These are phyloP conservation scores for Entomortierella parvispora DNA, from an alignment of 192 early-diverging fungal species.

Conservation along the genomic window DNA sequence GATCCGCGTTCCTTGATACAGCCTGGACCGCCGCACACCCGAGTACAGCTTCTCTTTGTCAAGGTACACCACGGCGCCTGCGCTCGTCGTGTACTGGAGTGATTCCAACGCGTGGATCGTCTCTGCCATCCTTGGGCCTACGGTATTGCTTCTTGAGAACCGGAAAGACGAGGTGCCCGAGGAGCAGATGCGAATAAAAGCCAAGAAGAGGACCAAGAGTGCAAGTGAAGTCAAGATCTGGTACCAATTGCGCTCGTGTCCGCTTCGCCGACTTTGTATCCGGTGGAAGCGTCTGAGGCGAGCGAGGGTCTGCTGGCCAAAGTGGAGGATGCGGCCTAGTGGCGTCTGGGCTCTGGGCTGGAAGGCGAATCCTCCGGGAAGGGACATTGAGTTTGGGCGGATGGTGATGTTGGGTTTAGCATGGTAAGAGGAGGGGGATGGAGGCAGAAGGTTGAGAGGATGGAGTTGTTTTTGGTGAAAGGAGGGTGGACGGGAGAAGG, in stretches of 20 bases:
- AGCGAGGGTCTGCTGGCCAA: conserved; percentile 17
- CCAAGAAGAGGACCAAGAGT: conserved; percentile 11
- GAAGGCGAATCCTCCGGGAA: conserved; percentile 16
- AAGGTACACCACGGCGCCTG: conserved; percentile 14
- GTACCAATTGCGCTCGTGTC: conserved; percentile 40
- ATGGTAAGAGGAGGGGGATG: background rate
- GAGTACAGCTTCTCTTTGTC: conserved; percentile 44
- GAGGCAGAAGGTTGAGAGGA: background rate
- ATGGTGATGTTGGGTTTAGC: conserved; percentile 48
- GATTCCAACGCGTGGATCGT: conserved; percentile 36
- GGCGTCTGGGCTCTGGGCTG: conserved; percentile 21
- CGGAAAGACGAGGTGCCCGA: conserved; percentile 2
- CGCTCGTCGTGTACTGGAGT: conserved; percentile 33
- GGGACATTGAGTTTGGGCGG: conserved; percentile 29
- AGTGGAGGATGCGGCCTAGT: conserved; percentile 8
- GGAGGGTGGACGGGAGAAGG: background rate
- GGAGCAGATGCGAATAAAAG: conserved; percentile 10
- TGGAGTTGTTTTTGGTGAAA: background rate
- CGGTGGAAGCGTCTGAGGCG: conserved; percentile 32
- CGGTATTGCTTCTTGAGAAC: conserved; percentile 1
- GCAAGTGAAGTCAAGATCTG: conserved; percentile 5
- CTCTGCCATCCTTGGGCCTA: conserved; percentile 39
- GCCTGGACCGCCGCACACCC: conserved; percentile 35
- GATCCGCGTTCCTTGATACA: conserved; percentile 37
- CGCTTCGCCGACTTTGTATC: conserved; percentile 33